A percentile compares a stretch with the other conserved stretches of the same genome.
phyloP scores from a whole-genome alignment of 1,139 yeast genomes.

The Suhomyces maxii region DNA sequence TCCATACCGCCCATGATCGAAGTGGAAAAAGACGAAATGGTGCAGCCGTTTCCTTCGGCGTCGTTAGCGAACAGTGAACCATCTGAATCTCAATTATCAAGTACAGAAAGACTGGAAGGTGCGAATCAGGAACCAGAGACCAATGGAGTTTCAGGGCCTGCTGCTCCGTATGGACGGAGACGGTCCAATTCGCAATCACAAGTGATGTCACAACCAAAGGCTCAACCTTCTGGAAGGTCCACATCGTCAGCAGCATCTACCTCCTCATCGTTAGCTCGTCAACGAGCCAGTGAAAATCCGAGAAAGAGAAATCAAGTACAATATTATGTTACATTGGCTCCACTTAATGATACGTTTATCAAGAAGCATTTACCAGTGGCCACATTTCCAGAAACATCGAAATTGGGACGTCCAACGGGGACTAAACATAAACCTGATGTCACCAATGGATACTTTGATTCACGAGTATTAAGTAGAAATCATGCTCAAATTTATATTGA shows the following conservation, averaged over 20 bases:
- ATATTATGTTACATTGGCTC: conserved; percentile 63
- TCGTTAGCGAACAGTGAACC: background rate
- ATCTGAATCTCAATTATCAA: background rate
- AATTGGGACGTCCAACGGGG: conserved; percentile 84
- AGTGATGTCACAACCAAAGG: conserved; percentile 19
- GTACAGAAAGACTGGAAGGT: background rate
- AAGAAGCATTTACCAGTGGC: conserved; percentile 81
- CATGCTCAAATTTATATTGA: conserved; percentile 91
- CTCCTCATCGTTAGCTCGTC: conserved; percentile 13
- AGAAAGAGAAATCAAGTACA: conserved; percentile 36
- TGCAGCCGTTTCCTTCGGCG: conserved; percentile 11
- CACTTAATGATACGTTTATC: conserved; percentile 81
- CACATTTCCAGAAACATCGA: conserved; percentile 75
- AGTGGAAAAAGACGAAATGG: conserved; percentile 6
- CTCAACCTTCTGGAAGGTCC: conserved; percentile 6
- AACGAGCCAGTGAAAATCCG: conserved; percentile 17
- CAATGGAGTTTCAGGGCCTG: background rate
- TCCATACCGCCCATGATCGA: conserved; percentile 4
- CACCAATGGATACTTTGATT: conserved; percentile 91
- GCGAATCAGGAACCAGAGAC: background rate
- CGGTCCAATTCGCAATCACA: conserved; percentile 45
- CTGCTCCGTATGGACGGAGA: conserved; percentile 20
- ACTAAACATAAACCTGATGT: conserved; percentile 71
- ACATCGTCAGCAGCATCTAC: conserved; percentile 10
- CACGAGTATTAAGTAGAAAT: conserved; percentile 86